These are phyloP conservation scores for Boletus edulis DNA, from an alignment of 768 basidiomycete species.

Conservation along the genomic window DNA sequence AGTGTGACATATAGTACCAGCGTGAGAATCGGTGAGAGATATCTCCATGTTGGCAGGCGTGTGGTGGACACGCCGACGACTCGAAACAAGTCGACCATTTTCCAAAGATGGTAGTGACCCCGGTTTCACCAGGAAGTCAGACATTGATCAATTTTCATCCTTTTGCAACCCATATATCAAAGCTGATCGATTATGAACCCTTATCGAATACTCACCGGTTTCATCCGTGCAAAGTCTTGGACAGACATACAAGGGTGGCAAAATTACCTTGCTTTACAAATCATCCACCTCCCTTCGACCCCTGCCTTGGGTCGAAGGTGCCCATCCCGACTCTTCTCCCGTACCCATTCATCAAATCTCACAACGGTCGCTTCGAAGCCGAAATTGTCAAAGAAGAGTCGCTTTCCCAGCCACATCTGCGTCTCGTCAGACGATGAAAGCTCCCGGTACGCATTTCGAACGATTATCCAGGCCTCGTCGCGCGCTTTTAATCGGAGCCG, in stretches of 20 bases:
- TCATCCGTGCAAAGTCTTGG: not conserved
- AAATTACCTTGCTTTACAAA: conserved; percentile 48
- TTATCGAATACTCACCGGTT: too few relatives aligned
- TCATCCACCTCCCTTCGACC: conserved; percentile 54
- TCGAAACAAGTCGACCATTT: too few relatives aligned
- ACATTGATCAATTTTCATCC: too few relatives aligned
- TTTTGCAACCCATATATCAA: too few relatives aligned
- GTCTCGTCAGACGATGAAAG: conserved; percentile 40
- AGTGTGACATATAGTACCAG: too few relatives aligned
- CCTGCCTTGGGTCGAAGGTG: conserved; percentile 59
- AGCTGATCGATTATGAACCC: too few relatives aligned
- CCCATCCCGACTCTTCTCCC: conserved; percentile 38
- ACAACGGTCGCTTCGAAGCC: conserved; percentile 27
- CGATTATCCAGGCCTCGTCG: conserved; percentile 53
- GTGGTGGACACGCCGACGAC: too few relatives aligned
- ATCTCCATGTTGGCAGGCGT: too few relatives aligned
- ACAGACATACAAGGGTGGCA: not conserved
- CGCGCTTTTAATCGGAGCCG: conserved; percentile 50
- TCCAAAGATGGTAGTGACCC: too few relatives aligned
- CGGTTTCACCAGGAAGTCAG: too few relatives aligned
- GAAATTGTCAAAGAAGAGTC: conserved; percentile 44
- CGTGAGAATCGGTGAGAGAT: too few relatives aligned
- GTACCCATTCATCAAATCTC: conserved; percentile 54
- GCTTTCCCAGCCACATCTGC: conserved; percentile 45
- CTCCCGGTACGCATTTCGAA: conserved; percentile 66